phyloP scores from a whole-genome alignment of 1,139 yeast species.

The Suhomyces bribrorum region DNA sequence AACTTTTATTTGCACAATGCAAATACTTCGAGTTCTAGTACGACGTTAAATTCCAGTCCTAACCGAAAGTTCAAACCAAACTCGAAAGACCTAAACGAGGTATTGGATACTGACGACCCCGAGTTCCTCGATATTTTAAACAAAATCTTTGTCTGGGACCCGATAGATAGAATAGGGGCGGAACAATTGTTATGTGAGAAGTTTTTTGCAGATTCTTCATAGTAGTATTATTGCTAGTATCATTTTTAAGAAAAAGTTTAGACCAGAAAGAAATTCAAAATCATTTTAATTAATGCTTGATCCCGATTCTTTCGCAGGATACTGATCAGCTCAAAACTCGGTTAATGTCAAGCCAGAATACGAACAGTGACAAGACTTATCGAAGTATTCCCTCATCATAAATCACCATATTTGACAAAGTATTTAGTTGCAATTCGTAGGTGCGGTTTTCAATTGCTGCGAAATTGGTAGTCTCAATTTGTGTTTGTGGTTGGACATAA shows the following conservation, averaged over 20 bases:
- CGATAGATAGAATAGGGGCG: conserved; percentile 46
- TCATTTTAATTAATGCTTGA: too few relatives aligned
- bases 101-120: conserved; percentile 40
- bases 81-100: conserved; percentile 40
- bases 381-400: too few relatives aligned
- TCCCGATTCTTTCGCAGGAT: too few relatives aligned
- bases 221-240: too few relatives aligned
- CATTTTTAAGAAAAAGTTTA: too few relatives aligned
- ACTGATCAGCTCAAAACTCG: too few relatives aligned
- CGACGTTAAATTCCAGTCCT: conserved; percentile 15
- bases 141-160: conserved; percentile 57
- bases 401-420: too few relatives aligned
- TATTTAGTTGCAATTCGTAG: too few relatives aligned
- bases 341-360: too few relatives aligned
- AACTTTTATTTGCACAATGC: conserved; percentile 18
- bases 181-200: conserved; percentile 29
- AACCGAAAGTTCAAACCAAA: conserved; percentile 30
- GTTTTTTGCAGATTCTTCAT: not conserved
- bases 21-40: conserved; percentile 4
- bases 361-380: too few relatives aligned
- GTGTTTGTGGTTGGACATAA: not conserved
- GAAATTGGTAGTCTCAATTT: conserved; percentile 1
- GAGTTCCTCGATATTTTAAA: conserved; percentile 35
- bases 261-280: too few relatives aligned
- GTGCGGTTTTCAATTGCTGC: not conserved